These are phyloP conservation scores for Sphaerosporella brunnea DNA, from an alignment of 495 filamentous ascomycete species.

Conservation along the genomic window DNA sequence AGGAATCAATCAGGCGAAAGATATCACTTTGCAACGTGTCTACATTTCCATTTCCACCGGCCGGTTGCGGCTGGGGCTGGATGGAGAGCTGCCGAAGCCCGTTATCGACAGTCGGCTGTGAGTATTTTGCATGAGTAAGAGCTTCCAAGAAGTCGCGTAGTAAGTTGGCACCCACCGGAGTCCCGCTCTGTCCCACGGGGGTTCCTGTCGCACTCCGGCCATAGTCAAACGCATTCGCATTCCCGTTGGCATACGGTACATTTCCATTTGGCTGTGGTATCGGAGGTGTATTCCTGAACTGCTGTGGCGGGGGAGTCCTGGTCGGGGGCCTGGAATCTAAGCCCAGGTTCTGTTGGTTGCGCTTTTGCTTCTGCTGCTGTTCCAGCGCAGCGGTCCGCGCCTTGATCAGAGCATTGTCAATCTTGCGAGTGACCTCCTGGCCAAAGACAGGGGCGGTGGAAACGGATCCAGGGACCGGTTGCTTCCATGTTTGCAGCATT, in stretches of 20 bases:
- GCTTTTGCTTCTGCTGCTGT: conserved; percentile 47
- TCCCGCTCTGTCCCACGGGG: conserved; percentile 14
- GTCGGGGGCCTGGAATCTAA: conserved; percentile 21
- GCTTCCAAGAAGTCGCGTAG: too few relatives aligned
- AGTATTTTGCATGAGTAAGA: too few relatives aligned
- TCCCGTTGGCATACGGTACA: conserved; percentile 16
- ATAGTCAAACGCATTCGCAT: conserved; percentile 20
- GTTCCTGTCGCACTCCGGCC: conserved; percentile 17
- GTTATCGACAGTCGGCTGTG: conserved; percentile 2
- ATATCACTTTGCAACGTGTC: conserved; percentile 67
- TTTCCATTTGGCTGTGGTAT: conserved; percentile 25
- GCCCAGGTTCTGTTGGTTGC: conserved; percentile 32
- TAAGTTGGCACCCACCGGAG: conserved; percentile 27
- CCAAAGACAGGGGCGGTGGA: conserved; percentile 80
- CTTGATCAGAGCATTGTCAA: conserved; percentile 86
- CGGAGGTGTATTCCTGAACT: conserved; percentile 20
- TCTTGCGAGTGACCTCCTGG: conserved; percentile 61
- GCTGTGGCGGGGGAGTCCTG: conserved; percentile 29
- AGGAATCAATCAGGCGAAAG: conserved; percentile 49
- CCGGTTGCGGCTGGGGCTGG: conserved; percentile 8
- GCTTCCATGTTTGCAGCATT: conserved; percentile 97
- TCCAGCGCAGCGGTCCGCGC: conserved; percentile 58
- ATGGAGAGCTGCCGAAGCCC: conserved; percentile 10
- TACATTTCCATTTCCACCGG: conserved; percentile 33
- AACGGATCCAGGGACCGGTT: conserved; percentile 79